Evolutionary conservation across 805 yeast genomes (phyloP).

Genomic region (Priceomyces castillae): DNA sequence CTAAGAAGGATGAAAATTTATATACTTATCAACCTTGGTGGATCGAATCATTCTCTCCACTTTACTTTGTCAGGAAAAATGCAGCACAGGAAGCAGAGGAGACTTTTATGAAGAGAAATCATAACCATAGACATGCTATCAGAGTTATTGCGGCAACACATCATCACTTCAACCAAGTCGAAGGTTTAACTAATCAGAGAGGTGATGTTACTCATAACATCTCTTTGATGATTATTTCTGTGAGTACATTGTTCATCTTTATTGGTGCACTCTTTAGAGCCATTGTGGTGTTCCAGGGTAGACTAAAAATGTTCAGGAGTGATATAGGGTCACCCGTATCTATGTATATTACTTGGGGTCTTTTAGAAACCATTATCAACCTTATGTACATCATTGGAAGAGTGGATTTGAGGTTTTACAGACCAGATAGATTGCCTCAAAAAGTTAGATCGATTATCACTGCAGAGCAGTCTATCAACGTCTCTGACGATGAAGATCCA

Average conservation of each 20-base stretch:
- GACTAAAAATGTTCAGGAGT: conserved; percentile 3
- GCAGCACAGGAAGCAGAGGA: conserved; percentile 48
- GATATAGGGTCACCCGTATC: conserved; percentile 47
- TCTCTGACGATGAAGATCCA: conserved; percentile 20
- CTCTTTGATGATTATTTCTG: conserved; percentile 45
- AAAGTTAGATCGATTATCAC: conserved; percentile 40
- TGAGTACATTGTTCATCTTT: conserved; percentile 49
- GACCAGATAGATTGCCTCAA: conserved; percentile 58
- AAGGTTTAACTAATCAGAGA: conserved; percentile 34
- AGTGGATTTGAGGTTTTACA: conserved; percentile 74
- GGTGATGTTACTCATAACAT: conserved; percentile 48
- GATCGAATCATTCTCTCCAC: conserved; percentile 61
- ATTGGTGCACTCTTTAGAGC: conserved; percentile 51
- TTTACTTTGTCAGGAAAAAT: conserved; percentile 56
- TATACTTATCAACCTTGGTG: conserved; percentile 75
- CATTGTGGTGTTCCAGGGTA: conserved; percentile 41
- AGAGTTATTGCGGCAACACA: conserved; percentile 61
- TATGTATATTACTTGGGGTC: conserved; percentile 70
- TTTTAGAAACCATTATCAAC: conserved; percentile 57
- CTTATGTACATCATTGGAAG: conserved; percentile 58
- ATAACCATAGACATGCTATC: conserved; percentile 48
- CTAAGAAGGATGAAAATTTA: conserved; percentile 46
- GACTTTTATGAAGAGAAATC: conserved; percentile 45
- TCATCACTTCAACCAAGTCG: conserved; percentile 34
- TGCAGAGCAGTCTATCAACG: conserved; percentile 39